Evolutionary conservation across 768 basidiomycete genomes (phyloP).

Genomic region (Rhizopogon roseolus): DNA sequence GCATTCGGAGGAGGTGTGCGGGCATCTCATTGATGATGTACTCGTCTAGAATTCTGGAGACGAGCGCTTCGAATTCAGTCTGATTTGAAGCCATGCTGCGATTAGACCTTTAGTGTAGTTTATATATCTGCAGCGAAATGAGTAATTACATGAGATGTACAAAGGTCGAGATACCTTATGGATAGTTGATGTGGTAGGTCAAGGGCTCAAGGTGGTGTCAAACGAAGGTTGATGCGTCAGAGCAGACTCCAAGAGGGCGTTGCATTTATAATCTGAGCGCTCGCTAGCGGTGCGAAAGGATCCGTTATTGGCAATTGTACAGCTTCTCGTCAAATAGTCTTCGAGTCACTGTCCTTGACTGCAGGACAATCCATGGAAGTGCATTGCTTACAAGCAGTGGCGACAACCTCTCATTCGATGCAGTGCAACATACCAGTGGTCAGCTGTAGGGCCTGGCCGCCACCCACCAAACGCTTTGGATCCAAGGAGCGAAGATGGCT

Average conservation of each 20-base stretch:
- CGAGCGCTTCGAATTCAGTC: neutral
- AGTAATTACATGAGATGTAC: neutral
- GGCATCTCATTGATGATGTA: slow-evolving; percentile 6
- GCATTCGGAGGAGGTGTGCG: slow-evolving; percentile 1
- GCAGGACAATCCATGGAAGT: no score
- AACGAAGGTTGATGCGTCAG: neutral
- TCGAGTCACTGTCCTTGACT: no score
- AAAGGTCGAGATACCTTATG: neutral
- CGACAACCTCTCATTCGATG: no score
- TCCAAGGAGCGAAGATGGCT: no score
- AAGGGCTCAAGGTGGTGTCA: neutral
- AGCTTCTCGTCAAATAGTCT: no score
- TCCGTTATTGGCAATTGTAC: neutral
- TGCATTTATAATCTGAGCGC: neutral
- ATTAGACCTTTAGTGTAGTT: neutral
- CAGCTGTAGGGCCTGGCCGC: no score
- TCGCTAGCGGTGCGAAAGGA: neutral
- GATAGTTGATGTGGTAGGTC: no score
- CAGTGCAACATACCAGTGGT: no score
- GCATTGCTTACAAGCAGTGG: no score
- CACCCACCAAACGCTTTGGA: no score
- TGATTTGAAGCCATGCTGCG: neutral
- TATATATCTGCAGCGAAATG: neutral
- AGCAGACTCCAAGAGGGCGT: neutral
- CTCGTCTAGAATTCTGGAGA: neutral